Percentiles rank a stretch among this genome's conserved stretches.
Conservation (phyloP, 257 asterid species). For the Solanum chaucha region DNA sequence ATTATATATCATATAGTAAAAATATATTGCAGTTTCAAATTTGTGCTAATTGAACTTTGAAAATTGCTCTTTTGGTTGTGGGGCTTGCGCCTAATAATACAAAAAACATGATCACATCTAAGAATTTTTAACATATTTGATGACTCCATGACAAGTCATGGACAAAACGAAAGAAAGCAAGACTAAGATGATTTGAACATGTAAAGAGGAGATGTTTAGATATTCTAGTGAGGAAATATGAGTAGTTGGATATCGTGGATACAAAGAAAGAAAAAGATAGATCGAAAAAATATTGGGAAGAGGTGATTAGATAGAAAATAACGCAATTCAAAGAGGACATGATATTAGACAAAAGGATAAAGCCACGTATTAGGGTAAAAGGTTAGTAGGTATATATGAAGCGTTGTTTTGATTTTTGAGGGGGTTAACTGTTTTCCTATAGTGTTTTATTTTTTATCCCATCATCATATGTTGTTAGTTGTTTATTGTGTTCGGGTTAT, state of each 20-base stretch:
- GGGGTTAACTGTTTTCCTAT: no score
- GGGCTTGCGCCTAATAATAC: background rate
- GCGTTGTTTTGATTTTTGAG: no score
- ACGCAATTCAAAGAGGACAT: no score
- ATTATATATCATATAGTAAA: no score
- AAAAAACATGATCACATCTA: background rate
- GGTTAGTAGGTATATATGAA: background rate
- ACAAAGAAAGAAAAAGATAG: fast-evolving
- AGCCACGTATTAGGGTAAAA: no score
- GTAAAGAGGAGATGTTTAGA: fast-evolving
- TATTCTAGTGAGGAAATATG: fast-evolving
- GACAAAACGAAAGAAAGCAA: no score
- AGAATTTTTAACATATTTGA: background rate
- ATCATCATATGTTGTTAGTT: no score
- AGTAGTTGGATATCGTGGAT: no score
- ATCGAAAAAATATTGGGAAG: fast-evolving
- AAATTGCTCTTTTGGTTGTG: background rate
- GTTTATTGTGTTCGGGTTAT: no score
- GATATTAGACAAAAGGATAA: no score
- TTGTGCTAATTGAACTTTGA: background rate
- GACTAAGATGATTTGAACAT: no score
- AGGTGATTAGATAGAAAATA: no score
- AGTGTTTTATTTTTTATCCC: background rate
- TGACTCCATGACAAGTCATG: background rate
- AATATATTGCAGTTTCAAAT: background rate